Base-by-base conservation (phyloP, 78 protist species). In the Cyanophora paradoxa region DNA sequence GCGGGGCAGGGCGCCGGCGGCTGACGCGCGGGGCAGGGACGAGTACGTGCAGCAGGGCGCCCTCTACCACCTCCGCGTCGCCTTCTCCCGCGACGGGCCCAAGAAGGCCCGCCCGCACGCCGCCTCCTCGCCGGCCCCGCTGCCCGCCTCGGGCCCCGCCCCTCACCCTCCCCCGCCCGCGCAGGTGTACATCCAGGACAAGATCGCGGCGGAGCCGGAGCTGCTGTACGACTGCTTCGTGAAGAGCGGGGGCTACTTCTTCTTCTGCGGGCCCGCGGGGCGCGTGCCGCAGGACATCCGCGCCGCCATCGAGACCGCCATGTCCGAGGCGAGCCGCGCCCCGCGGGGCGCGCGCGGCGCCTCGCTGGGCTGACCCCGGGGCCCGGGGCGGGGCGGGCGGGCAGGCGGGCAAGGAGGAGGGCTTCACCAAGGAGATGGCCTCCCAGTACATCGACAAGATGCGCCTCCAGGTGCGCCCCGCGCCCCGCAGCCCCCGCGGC, bases 121-220 rank as follows among this genome's bases (percentile, higher is more conserved):
- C n/a, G n/a, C n/a, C n/a, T n/a, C n/a, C n/a, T n/a, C n/a, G n/a
- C n/a, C n/a, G n/a, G n/a, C n/a, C n/a, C n/a, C n/a, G n/a, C n/a
- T n/a, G n/a, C n/a, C n/a, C n/a, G n/a, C n/a, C n/a, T n/a, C n/a
- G n/a, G n/a, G n/a, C n/a, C n/a, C n/a, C n/a, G n/a, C n/a, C n/a
- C n/a, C n/a, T n/a, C n/a, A n/a, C n/a, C n/a, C n/a, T n/a, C n/a
- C n/a, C n/a, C n/a, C n/a, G n/a, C n/a, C n/a, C n/a, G n/a, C n/a
- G n/a, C n/a, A n/a, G 85, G 71, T 86, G 17, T 88, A 88, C 75
- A 82, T 88, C 28, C 92, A 88, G 78, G 81, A 84, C 74, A 42
- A 67, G 65, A 74, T 88, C 28, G 46, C 4, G 26, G 83, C 81
- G 58, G 86, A 88, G 42, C 31, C 16, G 28, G 76, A 58, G 56